phyloP scores from a whole-genome alignment of 2,329 filamentous ascomycete genomes.

The Coniella lustricola region DNA sequence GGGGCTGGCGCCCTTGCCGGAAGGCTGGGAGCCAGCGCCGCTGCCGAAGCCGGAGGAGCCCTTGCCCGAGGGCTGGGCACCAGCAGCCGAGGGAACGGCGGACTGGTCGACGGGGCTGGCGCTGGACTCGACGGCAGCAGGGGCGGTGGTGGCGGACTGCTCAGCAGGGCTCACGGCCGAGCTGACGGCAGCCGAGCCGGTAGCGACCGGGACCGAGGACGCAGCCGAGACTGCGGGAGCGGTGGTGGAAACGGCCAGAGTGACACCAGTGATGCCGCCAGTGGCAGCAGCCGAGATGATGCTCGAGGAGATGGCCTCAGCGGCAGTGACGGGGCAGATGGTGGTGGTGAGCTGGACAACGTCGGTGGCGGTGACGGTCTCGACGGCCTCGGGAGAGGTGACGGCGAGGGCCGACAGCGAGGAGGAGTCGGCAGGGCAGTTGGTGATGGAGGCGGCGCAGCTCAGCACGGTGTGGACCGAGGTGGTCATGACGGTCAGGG shows the following conservation, averaged over 20 bases:
- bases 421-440: constrained; percentile 31
- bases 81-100: constrained; percentile 16
- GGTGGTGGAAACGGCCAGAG: constrained; percentile 32
- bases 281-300: constrained; percentile 25
- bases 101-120: constrained; percentile 19
- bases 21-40: too few relatives aligned
- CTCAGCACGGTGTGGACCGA: constrained; percentile 29
- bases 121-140: constrained; percentile 16
- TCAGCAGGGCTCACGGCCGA: constrained; percentile 16
- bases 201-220: too few relatives aligned
- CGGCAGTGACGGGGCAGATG: constrained; percentile 35
- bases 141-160: constrained; percentile 5
- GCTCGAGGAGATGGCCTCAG: constrained; percentile 31
- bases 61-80: constrained; percentile 1
- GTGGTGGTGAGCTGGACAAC: constrained; percentile 32
- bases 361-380: constrained; percentile 31
- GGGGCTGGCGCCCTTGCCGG: not conserved
- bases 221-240: constrained; percentile 27
- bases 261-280: constrained; percentile 29
- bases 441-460: constrained; percentile 32
- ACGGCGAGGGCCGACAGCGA: constrained; percentile 24
- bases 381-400: constrained; percentile 20
- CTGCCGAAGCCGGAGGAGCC: not conserved
- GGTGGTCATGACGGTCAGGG: constrained; percentile 32
- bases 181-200: constrained; percentile 13